Percentiles rank a stretch among this genome's conserved stretches.
phyloP scores from a whole-genome alignment of 1,284 basidiomycete species.

The Inonotus obliquus region DNA sequence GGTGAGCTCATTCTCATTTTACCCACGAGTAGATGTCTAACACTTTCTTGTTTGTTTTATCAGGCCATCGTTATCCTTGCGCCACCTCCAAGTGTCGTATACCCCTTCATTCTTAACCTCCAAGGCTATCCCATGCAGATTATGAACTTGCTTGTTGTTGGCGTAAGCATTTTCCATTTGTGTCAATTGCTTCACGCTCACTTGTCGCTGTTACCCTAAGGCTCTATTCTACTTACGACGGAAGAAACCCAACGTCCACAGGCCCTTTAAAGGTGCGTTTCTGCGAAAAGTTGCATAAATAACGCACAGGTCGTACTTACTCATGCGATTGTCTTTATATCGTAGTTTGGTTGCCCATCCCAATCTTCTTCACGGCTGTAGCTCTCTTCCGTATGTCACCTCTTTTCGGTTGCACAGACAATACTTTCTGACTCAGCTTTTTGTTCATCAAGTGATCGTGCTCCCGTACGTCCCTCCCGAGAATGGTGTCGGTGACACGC shows the following conservation, averaged over 20 bases:
- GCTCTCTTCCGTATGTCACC: constrained; percentile 42
- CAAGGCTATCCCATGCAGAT: constrained; percentile 55
- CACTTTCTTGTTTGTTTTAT: neutral
- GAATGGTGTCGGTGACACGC: constrained; percentile 52
- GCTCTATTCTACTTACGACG: constrained; percentile 56
- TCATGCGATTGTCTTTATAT: neutral
- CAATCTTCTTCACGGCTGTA: constrained; percentile 50
- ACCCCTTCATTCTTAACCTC: constrained; percentile 53
- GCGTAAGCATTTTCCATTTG: constrained; percentile 31
- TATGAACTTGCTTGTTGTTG: constrained; percentile 50
- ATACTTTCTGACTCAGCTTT: neutral
- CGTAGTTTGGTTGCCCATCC: constrained; percentile 53
- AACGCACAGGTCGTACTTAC: neutral
- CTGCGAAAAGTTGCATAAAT: neutral
- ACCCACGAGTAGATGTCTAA: too few relatives aligned
- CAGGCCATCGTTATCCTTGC: constrained; percentile 47
- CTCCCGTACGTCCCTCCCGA: constrained; percentile 52
- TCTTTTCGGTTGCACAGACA: neutral
- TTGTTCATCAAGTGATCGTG: constrained; percentile 39
- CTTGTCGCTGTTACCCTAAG: constrained; percentile 24
- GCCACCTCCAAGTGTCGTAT: constrained; percentile 41
- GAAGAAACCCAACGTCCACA: constrained; percentile 38
- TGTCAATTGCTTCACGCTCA: neutral
- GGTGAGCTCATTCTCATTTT: constrained; percentile 18
- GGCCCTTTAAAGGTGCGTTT: constrained; percentile 52